These are phyloP conservation scores for Myriosclerotinia duriaeana DNA, from an alignment of 2,329 filamentous ascomycete species.

Conservation along the genomic window DNA sequence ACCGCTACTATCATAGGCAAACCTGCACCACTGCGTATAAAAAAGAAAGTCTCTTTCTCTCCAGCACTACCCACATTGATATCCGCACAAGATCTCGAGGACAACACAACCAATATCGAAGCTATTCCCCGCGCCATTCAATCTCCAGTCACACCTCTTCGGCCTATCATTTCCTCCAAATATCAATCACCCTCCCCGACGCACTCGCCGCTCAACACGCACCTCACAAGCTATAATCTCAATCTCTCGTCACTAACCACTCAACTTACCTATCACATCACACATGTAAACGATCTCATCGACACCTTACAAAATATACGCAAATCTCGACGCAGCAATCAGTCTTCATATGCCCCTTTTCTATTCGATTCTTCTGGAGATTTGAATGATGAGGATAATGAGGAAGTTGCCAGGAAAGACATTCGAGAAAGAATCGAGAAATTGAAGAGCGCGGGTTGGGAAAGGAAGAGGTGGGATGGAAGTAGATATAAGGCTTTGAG, in stretches of 20 bases:
- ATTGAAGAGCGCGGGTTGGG: conserved; percentile 31
- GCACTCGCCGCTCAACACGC: neutral
- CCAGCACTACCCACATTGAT: conserved; percentile 11
- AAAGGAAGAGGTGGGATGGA: conserved; percentile 34
- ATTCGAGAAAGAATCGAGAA: conserved; percentile 28
- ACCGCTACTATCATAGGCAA: conserved; percentile 2
- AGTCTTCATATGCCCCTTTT: conserved; percentile 18
- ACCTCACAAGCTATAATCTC: conserved; percentile 13
- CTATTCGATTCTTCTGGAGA: conserved; percentile 3
- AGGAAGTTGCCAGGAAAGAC: conserved; percentile 1
- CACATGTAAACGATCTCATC: conserved; percentile 27
- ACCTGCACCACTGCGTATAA: conserved; percentile 28
- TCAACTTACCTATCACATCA: conserved; percentile 22
- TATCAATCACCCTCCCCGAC: conserved; percentile 7
- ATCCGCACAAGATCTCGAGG: neutral
- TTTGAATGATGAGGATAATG: neutral
- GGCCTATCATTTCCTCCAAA: neutral
- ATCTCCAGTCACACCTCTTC: neutral
- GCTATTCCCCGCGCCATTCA: neutral
- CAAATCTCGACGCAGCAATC: conserved; percentile 30
- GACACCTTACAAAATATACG: conserved; percentile 25
- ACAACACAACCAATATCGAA: neutral
- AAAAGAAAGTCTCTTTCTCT: conserved; percentile 39
- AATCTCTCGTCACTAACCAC: conserved; percentile 29
- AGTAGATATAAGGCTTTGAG: conserved; percentile 35